phyloP scores from a whole-genome alignment of 257 asterid species.

The Galeopsis tetrahit region DNA sequence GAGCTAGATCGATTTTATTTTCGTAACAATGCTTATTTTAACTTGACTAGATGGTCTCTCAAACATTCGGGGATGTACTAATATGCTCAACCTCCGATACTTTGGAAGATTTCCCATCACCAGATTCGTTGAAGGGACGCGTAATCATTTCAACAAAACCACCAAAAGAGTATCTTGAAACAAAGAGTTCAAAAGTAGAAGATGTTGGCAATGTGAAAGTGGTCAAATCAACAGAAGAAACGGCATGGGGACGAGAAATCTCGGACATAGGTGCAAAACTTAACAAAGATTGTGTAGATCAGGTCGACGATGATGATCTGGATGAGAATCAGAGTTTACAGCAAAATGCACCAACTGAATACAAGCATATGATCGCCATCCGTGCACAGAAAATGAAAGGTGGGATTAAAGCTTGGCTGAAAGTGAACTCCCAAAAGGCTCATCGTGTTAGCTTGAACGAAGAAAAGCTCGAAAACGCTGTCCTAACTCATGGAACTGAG shows the following conservation, averaged over 20 bases:
- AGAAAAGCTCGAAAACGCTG: conserved; percentile 75
- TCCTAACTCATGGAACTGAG: conserved; percentile 63
- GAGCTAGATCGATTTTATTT: neutral
- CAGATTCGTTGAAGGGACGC: conserved; percentile 56
- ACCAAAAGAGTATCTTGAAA: conserved; percentile 68
- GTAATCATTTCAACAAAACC: conserved; percentile 77
- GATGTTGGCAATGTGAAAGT: conserved; percentile 37
- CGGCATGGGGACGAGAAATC: conserved; percentile 63
- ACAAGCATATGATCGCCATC: conserved; percentile 68
- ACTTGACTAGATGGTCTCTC: conserved; percentile 60
- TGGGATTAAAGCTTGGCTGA: conserved; percentile 63
- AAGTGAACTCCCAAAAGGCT: conserved; percentile 45
- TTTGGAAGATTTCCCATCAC: conserved; percentile 67
- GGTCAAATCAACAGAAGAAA: conserved; percentile 51
- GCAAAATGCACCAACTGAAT: conserved; percentile 52
- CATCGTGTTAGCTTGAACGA: conserved; percentile 81
- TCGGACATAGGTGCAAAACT: conserved; percentile 35
- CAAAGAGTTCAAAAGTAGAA: conserved; percentile 40
- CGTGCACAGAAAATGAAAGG: conserved; percentile 69
- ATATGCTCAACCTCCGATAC: conserved; percentile 49
- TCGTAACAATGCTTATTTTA: neutral
- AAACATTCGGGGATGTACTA: conserved; percentile 56
- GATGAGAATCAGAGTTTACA: conserved; percentile 35
- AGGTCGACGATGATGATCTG: conserved; percentile 48
- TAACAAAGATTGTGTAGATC: conserved; percentile 34